Evolutionary conservation across 2,329 filamentous ascomycete species (phyloP).

Genomic region (Leptographium radiaticola): DNA sequence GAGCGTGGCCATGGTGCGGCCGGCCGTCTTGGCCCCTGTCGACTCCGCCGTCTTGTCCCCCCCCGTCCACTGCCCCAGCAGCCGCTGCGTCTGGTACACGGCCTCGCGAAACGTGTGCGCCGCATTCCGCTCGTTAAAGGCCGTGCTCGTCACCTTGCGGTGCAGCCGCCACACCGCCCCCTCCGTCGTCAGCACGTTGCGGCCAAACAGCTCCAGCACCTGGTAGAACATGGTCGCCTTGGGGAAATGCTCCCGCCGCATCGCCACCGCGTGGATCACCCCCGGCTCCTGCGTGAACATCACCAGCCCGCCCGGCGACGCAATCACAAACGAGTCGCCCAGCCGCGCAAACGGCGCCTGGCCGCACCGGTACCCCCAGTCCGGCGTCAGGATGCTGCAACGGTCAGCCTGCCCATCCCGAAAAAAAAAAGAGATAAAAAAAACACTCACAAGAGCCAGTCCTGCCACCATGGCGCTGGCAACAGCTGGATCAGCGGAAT

Average conservation of each 20-base stretch:
- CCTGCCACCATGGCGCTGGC: conserved; percentile 40
- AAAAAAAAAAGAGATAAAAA: background rate
- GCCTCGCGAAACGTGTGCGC: conserved; percentile 48
- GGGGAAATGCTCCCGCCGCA: conserved; percentile 56
- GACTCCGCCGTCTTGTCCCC: conserved; percentile 18
- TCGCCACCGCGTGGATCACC: conserved; percentile 51
- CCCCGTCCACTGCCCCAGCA: conserved; percentile 46
- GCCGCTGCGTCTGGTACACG: conserved; percentile 46
- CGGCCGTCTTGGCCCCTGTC: background rate
- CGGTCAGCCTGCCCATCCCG: background rate
- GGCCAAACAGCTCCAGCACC: conserved; percentile 52
- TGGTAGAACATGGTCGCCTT: conserved; percentile 50
- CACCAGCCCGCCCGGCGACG: conserved; percentile 39
- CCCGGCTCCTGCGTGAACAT: conserved; percentile 51
- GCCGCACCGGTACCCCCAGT: conserved; percentile 45
- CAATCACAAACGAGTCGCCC: conserved; percentile 53
- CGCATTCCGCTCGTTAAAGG: conserved; percentile 68
- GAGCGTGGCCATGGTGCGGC: conserved; percentile 37
- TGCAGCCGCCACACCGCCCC: conserved; percentile 59
- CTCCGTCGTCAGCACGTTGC: conserved; percentile 60
- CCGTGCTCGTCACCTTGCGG: conserved; percentile 56
- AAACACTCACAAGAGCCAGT: conserved; percentile 44
- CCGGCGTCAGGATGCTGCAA: conserved; percentile 38
- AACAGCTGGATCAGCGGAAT: conserved; percentile 40
- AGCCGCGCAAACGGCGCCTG: conserved; percentile 44